Conservation (phyloP, 441 rosid species). For the Aquilaria agallochum region DNA sequence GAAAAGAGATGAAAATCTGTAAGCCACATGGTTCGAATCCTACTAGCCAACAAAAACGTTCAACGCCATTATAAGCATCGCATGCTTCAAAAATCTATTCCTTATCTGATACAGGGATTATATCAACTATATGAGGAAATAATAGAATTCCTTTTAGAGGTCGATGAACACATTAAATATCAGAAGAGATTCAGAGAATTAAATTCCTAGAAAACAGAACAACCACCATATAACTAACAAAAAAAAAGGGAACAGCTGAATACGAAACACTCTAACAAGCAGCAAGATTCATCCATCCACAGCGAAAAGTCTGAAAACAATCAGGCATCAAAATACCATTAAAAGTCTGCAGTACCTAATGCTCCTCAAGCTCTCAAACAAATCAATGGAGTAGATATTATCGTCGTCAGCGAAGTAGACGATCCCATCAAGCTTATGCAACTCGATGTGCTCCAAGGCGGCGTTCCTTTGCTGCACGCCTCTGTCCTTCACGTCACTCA, state of each 20-base stretch:
- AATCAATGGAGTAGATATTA: constrained; percentile 70
- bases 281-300: too few relatives aligned
- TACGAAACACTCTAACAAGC: too few relatives aligned
- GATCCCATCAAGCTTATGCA: constrained; percentile 84
- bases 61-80: too few relatives aligned
- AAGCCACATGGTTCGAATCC: too few relatives aligned
- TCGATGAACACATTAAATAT: too few relatives aligned
- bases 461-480: constrained; percentile 86
- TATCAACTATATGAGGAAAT: too few relatives aligned
- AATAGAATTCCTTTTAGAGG: too few relatives aligned
- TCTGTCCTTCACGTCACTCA: constrained; percentile 59
- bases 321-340: background rate
- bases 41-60: too few relatives aligned
- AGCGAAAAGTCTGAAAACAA: background rate
- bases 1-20: too few relatives aligned
- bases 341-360: constrained; percentile 41
- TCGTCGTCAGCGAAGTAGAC: constrained; percentile 95
- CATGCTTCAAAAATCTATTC: too few relatives aligned
- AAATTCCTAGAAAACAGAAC: background rate
- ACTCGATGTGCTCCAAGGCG: constrained; percentile 78
- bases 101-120: too few relatives aligned
- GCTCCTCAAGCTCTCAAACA: constrained; percentile 68
- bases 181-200: too few relatives aligned
- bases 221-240: background rate
- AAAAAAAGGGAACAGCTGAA: constrained; percentile 7